Evolutionary conservation across 169 alveolate species (phyloP), one percentile per base, ranked within the genome.

Genomic region (Plasmodium blacklocki): DNA sequence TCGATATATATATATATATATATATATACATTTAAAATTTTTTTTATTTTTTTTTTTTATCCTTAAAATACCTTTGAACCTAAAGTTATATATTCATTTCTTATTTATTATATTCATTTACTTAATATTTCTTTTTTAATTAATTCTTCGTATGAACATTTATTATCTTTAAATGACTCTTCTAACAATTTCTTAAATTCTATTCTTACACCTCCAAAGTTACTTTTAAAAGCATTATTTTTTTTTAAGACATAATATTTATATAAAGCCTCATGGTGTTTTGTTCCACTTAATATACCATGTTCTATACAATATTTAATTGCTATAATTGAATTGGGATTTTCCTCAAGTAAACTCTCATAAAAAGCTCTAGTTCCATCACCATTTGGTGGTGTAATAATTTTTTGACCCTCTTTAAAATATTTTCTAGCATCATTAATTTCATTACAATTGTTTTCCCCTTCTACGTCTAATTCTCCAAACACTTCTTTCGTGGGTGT

Each of bases 341-440:
- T 95, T 70, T 96, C 98, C 26, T 96, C 96, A 56, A 88, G 93
- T 21, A 96, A 90, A 63, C 97, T 94, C 86, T 96, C 98, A 85
- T 96, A 96, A 88, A 96, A 96, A 18, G 97, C 98, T 32, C 98
- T 86, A 2, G 98, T 96, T 2, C 97, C 98, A 71, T 96, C 98
- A 15, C 98, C 98, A 95, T 95, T 96, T 2, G 98, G 98, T 19
- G 98, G 98, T 1, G 98, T 95, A 67, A 96, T 95, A 93, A 88
- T 91, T 52, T 95, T 96, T 73, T 96, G 98, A 0, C 98, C 98
- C 49, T 92, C 95, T 68, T 93, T 95, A 89, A 95, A 95, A 62
- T 88, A 93, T 45, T 90, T 93, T 58, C 94, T 71, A 21, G 95
- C 93, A 87, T 95, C 97, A 32, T 49, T 89, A 11, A 93, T 76